Conservation (phyloP, 169 alveolate species). For the Eimeria falciformis region DNA sequence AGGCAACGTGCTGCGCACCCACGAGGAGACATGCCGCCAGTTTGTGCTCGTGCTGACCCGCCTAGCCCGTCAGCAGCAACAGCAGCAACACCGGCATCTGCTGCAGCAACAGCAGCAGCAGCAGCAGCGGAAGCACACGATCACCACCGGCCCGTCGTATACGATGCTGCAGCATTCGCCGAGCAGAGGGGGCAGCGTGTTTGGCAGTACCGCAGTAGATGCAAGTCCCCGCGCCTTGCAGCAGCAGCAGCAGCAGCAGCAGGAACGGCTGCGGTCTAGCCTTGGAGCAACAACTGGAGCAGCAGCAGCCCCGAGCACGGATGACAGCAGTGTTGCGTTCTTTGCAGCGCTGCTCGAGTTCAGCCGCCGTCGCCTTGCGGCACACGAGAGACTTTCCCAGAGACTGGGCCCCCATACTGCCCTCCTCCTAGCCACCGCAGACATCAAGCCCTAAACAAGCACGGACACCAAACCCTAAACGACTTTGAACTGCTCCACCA, state of each 20-base stretch:
- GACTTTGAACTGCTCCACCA: no score
- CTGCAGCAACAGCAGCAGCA: slow-evolving; percentile 54
- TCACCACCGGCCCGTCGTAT: slow-evolving; percentile 39
- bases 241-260: slow-evolving; percentile 65
- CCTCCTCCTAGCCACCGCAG: not conserved
- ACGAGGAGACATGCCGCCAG: slow-evolving; percentile 56
- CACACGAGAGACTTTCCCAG: not conserved
- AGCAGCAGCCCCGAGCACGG: not conserved
- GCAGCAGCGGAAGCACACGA: slow-evolving; percentile 51
- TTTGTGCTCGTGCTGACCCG: slow-evolving; percentile 51
- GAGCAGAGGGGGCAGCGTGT: slow-evolving; percentile 41
- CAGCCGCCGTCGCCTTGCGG: slow-evolving; percentile 27
- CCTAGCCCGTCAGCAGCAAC: slow-evolving; percentile 60
- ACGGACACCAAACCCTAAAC: no score
- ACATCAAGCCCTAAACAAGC: not conserved
- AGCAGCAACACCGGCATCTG: slow-evolving; percentile 42
- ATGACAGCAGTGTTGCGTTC: not conserved
- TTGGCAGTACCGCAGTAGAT: slow-evolving; percentile 1
- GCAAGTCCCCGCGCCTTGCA: not conserved
- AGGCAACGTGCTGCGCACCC: slow-evolving; percentile 40
- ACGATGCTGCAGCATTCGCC: slow-evolving; percentile 63
- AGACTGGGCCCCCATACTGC: slow-evolving; percentile 45
- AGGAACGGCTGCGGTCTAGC: slow-evolving; percentile 58
- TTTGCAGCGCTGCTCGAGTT: slow-evolving; percentile 36
- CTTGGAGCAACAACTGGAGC: slow-evolving; percentile 30